Percentiles rank a stretch among this genome's conserved stretches.
phyloP scores from a whole-genome alignment of 1,284 basidiomycete genomes.

The Tilletiopsis washingtonensis region DNA sequence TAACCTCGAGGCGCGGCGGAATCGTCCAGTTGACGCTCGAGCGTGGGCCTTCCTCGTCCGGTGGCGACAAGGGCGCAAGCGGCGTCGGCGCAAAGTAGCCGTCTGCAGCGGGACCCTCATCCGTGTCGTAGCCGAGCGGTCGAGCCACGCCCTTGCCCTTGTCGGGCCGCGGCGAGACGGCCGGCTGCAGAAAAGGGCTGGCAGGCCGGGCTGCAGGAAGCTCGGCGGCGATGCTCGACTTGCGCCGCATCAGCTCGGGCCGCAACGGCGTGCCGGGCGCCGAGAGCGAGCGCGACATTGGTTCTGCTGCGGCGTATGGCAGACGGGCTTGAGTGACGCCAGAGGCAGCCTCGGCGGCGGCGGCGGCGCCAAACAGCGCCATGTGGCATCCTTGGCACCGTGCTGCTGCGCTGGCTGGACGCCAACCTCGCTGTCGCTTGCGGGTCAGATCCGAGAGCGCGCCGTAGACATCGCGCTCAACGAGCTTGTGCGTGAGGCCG shows the following conservation, averaged over 20 bases:
- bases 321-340: not conserved
- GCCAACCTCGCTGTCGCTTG: conserved; percentile 48
- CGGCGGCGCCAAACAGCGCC: not conserved
- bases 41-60: too few species aligned
- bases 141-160: conserved; percentile 8
- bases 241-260: not conserved
- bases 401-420: not conserved
- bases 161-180: conserved; percentile 1
- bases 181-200: conserved; percentile 2
- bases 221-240: not conserved
- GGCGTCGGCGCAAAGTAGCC: too few species aligned
- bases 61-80: too few species aligned
- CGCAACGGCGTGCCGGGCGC: not conserved
- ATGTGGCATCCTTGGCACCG: not conserved
- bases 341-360: not conserved
- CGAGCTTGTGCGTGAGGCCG: conserved; percentile 72
- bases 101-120: too few species aligned
- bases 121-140: not conserved
- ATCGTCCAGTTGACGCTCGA: too few species aligned
- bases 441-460: conserved; percentile 54
- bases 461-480: conserved; percentile 74
- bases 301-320: too few species aligned
- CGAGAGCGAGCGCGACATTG: not conserved
- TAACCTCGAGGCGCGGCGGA: too few species aligned
- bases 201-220: too few species aligned